Evolutionary conservation across 169 alveolate species (phyloP).

Genomic region (Theileria parva): DNA sequence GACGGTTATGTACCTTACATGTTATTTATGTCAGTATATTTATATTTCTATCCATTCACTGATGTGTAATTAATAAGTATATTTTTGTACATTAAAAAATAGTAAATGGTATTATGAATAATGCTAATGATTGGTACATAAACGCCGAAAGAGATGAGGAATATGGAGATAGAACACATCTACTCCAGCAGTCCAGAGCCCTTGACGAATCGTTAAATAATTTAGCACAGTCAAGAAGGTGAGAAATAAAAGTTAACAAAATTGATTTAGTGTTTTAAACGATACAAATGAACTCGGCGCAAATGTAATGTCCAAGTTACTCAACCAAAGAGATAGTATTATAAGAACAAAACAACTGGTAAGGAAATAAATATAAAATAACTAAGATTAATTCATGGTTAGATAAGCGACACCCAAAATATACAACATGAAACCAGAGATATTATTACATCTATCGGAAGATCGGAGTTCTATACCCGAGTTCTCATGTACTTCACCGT

Average conservation of each 20-base stretch:
- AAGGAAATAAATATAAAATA: neutral
- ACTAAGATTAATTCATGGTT: neutral
- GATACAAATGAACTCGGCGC: slow-evolving; percentile 64
- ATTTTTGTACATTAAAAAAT: neutral
- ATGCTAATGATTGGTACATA: slow-evolving; percentile 8
- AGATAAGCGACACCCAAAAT: slow-evolving; percentile 38
- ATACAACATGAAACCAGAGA: slow-evolving; percentile 57
- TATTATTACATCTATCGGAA: slow-evolving; percentile 45
- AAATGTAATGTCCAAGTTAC: slow-evolving; percentile 56
- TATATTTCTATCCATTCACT: neutral
- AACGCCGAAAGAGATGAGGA: slow-evolving; percentile 24
- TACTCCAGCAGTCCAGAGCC: slow-evolving; percentile 52
- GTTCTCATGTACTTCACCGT: slow-evolving; percentile 56
- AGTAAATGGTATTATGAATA: neutral
- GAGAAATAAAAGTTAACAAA: neutral
- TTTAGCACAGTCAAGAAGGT: slow-evolving; percentile 59
- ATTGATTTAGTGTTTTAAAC: slow-evolving; percentile 29
- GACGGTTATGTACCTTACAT: neutral
- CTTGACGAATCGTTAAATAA: slow-evolving; percentile 34
- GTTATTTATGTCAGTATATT: neutral
- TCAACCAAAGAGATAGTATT: slow-evolving; percentile 63
- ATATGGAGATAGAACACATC: slow-evolving; percentile 48
- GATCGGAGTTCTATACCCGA: slow-evolving; percentile 67
- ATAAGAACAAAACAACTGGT: slow-evolving; percentile 60
- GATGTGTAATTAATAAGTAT: neutral